Base-by-base conservation (phyloP, 2,329 filamentous ascomycete genomes). In the Cladosporium sp. region DNA sequence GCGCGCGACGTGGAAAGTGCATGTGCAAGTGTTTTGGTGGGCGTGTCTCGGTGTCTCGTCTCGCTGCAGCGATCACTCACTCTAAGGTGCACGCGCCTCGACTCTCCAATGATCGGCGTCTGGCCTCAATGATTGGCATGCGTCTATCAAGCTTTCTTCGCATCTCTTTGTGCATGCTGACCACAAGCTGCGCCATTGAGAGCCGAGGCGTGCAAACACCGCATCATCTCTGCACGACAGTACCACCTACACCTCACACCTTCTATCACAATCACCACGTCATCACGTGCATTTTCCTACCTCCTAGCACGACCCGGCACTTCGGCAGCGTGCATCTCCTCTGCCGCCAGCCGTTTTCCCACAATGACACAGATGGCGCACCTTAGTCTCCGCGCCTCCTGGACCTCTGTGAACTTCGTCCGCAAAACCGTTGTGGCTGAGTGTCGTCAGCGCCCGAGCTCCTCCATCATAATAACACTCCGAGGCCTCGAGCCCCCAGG, bases 401-500 rank as follows among this genome's bases (percentile, higher is more conserved):
- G 52, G 52, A 21, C 52, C 14, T 55, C 18, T 34, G 30, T 12
- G n/a, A 47, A 26, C 15, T 30, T 44, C 10, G n/a, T 15, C 36
- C 24, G 21, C 15, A 34, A 30, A 30, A 12, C 52, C 52, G 52
- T 55, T 47, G 44, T 62, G 59, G 59, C 59, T 62, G 59, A 41
- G 57, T 55, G 30, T 55, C 52, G 52, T 55, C 52, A 55, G 52
- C 59, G 32, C n/a, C 47, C 44, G 59, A 38, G 58, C 58, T 41
- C 58, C 15, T 60, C 8, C 21, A 34, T 12, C 21, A 47, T 41
- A 34, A 18, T 15, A 36, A 28, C 4, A 26, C 6, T n/a, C 12
- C 49, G 6, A 12, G 11, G 4, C 11, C 55, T 38, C 24, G 36
- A 38, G 34, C 28, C n/a, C n/a, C 32, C 59, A 14, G 47, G 58